Evolutionary conservation across 2,329 filamentous ascomycete species (phyloP).

Genomic region (Fonsecaea nubica): DNA sequence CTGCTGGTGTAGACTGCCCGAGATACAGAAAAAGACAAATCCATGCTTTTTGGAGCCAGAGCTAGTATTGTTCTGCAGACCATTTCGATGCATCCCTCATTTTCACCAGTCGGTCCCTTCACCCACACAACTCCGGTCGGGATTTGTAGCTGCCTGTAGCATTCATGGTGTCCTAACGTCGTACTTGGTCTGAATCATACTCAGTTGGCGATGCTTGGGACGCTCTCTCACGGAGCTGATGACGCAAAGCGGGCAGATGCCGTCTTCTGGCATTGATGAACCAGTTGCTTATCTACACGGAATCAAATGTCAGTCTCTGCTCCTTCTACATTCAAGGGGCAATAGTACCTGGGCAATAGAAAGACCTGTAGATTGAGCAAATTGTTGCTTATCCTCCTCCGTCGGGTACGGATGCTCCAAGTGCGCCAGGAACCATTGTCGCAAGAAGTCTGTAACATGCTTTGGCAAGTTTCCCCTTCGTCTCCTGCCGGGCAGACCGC

Average conservation of each 20-base stretch:
- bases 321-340: background rate
- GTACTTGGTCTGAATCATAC: conserved; percentile 30
- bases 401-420: conserved; percentile 82
- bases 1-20: background rate
- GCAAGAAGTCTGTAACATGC: conserved; percentile 80
- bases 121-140: background rate
- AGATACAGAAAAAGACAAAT: conserved; percentile 4
- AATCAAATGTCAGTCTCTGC: conserved; percentile 7
- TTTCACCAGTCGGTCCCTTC: background rate
- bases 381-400: conserved; percentile 83
- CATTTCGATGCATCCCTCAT: background rate
- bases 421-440: conserved; percentile 80
- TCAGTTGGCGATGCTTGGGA: conserved; percentile 18
- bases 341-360: conserved; percentile 69
- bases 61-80: background rate
- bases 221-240: conserved; percentile 25
- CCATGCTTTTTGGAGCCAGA: background rate
- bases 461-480: conserved; percentile 88
- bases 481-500: conserved; percentile 50
- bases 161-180: conserved; percentile 15
- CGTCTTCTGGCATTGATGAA: conserved; percentile 60
- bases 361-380: conserved; percentile 77
- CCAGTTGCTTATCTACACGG: conserved; percentile 58
- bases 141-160: conserved; percentile 6
- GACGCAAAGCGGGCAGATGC: conserved; percentile 54